Evolutionary conservation across 108 stramenopile genomes (phyloP), one percentile per base, ranked within the genome.

Genomic region (Skeletonema potamos): DNA sequence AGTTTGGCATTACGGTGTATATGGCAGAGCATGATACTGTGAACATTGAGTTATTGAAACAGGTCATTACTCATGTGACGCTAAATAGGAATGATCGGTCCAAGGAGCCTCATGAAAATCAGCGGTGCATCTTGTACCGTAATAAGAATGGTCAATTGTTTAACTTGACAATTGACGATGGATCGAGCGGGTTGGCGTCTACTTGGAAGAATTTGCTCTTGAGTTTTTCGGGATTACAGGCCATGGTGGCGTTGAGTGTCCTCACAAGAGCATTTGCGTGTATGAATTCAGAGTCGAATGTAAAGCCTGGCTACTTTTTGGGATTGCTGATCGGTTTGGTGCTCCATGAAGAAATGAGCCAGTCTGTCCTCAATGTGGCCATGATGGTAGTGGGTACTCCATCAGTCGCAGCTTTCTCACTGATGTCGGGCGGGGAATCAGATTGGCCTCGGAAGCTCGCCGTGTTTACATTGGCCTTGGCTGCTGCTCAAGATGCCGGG

Each of bases 401-500:
- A 6, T 83, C 82, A 1, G 63, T 89, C 13, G 77, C 89, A 32
- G 89, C 89, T 13, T 72, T 74, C 43, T 65, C 83, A 0, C 30
- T 89, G 18, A 34, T 71, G 26, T 70, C 82, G 4, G 43, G 69
- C 17, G 48, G 68, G 27, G 79, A 73, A 28, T 77, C 82, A 24
- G 88, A 89, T 58, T 89, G 85, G 88, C 73, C 76, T 17, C 72
- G 86, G 6, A 89, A 86, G 79, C 26, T 77, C 18, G 54, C 78
- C 6, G 15, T 84, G 18, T 56, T 86, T 32, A 1, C 66, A 9
- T 79, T 89, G 36, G 68, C 71, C 32, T 36, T 89, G 44, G 82
- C 84, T 28, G 62, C 74, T 27, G 75, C 79, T 26, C 46, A 66
- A 20, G 39, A 63, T 8, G 70, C 66, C 17, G 68, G 74, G 0